Conservation (phyloP, 257 asterid genomes). For the Petrea volubilis region DNA sequence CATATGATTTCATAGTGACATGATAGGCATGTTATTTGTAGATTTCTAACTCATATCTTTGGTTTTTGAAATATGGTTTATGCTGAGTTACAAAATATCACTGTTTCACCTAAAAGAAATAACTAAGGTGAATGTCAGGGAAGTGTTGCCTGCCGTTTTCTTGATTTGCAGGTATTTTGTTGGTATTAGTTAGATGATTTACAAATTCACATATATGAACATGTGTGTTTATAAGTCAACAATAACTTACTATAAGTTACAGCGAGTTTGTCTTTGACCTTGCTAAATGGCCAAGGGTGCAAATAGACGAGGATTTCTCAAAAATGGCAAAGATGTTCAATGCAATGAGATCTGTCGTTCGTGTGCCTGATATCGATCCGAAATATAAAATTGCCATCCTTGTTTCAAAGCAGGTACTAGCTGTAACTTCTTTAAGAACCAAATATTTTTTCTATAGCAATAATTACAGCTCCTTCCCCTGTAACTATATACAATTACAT, state of each 20-base stretch:
- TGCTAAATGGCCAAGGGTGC: constrained; percentile 73
- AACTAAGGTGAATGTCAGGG: not conserved
- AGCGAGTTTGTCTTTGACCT: constrained; percentile 91
- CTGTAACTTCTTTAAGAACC: no score
- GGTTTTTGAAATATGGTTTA: not conserved
- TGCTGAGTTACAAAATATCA: not conserved
- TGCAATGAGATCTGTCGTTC: constrained; percentile 76
- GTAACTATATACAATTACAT: no score
- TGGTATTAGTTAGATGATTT: constrained; percentile 21
- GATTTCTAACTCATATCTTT: not conserved
- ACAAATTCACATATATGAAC: constrained; percentile 21
- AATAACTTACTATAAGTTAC: constrained; percentile 37
- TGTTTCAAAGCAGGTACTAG: constrained; percentile 83
- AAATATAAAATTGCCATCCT: constrained; percentile 75
- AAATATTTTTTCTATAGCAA: no score
- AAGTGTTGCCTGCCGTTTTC: not conserved
- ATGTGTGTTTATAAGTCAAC: constrained; percentile 14
- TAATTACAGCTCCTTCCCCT: no score
- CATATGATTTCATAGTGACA: not conserved
- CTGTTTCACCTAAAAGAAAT: constrained; percentile 3
- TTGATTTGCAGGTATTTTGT: not conserved
- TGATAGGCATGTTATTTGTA: not conserved
- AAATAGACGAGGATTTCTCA: constrained; percentile 79
- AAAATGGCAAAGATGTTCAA: constrained; percentile 66
- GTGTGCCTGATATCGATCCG: constrained; percentile 78